These are phyloP conservation scores for Beauveria medogensis DNA, from an alignment of 2,329 filamentous ascomycete species.

Conservation along the genomic window DNA sequence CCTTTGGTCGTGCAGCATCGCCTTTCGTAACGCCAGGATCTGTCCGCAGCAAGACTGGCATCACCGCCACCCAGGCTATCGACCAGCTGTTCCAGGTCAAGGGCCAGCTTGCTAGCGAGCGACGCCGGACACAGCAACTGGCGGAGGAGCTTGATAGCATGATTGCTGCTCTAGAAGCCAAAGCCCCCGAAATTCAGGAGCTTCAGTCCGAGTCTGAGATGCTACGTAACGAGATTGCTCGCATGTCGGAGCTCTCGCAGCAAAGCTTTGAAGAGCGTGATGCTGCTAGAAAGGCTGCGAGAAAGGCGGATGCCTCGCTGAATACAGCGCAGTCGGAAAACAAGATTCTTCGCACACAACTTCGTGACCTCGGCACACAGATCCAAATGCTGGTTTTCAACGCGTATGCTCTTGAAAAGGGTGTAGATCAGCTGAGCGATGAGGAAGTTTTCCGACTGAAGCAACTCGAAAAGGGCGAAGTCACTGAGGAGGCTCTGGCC, in stretches of 20 bases:
- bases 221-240: conserved; percentile 70
- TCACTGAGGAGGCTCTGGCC: conserved; percentile 60
- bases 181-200: conserved; percentile 82
- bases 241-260: conserved; percentile 79
- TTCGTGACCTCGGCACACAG: conserved; percentile 83
- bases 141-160: conserved; percentile 75
- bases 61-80: conserved; percentile 55
- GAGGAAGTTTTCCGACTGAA: conserved; percentile 71
- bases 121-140: conserved; percentile 66
- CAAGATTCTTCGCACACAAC: conserved; percentile 73
- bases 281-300: conserved; percentile 63
- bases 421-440: conserved; percentile 59
- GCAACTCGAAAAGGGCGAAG: conserved; percentile 66
- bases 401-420: conserved; percentile 73
- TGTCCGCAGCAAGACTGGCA: conserved; percentile 43
- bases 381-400: conserved; percentile 87
- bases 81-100: conserved; percentile 61
- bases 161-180: conserved; percentile 74
- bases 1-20: conserved; percentile 45
- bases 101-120: conserved; percentile 64
- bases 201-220: conserved; percentile 72
- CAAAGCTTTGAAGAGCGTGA: conserved; percentile 76
- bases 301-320: conserved; percentile 70
- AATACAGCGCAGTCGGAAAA: conserved; percentile 57
- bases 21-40: conserved; percentile 56